Evolutionary conservation across 2,329 filamentous ascomycete genomes (phyloP).

Genomic region (Calonectria pseudoturangicola): DNA sequence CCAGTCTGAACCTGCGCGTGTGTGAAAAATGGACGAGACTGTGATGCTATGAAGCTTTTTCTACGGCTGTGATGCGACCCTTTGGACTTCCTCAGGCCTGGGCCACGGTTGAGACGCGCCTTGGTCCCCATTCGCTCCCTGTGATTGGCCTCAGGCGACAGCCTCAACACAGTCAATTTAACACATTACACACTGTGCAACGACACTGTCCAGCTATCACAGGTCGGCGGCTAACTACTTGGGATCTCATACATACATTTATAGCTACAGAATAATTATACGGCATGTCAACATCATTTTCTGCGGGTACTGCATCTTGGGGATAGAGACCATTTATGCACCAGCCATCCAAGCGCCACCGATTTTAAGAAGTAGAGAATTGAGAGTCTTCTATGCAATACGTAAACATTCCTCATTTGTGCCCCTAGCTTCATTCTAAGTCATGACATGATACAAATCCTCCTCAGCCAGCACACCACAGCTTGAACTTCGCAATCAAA

Average conservation of each 20-base stretch:
- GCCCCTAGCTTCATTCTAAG: slow-evolving; percentile 20
- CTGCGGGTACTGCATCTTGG: no score
- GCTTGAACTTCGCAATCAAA: not conserved
- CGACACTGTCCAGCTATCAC: slow-evolving; percentile 34
- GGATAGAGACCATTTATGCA: no score
- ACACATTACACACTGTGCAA: slow-evolving; percentile 31
- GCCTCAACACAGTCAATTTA: slow-evolving; percentile 11
- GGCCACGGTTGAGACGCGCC: slow-evolving; percentile 56
- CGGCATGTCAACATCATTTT: no score
- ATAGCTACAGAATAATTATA: no score
- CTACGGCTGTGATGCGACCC: slow-evolving; percentile 36
- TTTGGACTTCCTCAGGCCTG: slow-evolving; percentile 28
- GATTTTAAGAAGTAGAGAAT: not conserved
- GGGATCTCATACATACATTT: no score
- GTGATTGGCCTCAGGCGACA: slow-evolving; percentile 53
- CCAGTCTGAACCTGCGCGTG: slow-evolving; percentile 40
- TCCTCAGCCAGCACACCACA: slow-evolving; percentile 6
- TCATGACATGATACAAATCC: slow-evolving; percentile 19
- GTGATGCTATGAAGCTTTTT: slow-evolving; percentile 40
- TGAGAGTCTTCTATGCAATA: not conserved
- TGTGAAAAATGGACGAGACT: slow-evolving; percentile 35
- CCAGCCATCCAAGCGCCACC: not conserved
- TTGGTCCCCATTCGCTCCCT: slow-evolving; percentile 39
- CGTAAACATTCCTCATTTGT: not conserved
- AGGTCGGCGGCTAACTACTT: no score